These are phyloP conservation scores for Fusarium circinatum DNA, from an alignment of 2,329 filamentous ascomycete genomes.

Conservation along the genomic window DNA sequence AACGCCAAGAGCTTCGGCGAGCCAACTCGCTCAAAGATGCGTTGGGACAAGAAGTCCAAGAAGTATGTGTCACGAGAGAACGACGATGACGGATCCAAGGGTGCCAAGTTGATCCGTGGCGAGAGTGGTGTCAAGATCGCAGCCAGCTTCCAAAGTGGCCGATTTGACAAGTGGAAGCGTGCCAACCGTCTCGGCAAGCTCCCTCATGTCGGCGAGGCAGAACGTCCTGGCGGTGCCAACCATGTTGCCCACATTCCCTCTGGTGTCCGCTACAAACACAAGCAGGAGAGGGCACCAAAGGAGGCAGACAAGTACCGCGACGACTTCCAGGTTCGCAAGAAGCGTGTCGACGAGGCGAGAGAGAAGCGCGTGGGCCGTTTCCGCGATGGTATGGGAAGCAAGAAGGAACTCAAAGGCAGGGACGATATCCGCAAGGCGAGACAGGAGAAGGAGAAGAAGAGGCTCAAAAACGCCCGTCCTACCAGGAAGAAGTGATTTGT, in stretches of 20 bases:
- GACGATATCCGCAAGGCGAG: slow-evolving; percentile 88
- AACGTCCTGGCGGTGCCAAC: slow-evolving; percentile 57
- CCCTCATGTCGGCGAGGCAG: slow-evolving; percentile 84
- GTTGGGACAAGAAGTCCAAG: slow-evolving; percentile 96
- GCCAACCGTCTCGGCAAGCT: slow-evolving; percentile 82
- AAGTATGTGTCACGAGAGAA: slow-evolving; percentile 94
- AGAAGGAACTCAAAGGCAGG: slow-evolving; percentile 79
- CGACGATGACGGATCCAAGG: slow-evolving; percentile 90
- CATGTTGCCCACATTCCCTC: slow-evolving; percentile 43
- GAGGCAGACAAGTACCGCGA: slow-evolving; percentile 91
- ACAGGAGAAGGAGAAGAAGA: slow-evolving; percentile 78
- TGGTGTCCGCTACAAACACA: slow-evolving; percentile 79
- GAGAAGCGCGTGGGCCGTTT: slow-evolving; percentile 83
- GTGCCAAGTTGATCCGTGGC: slow-evolving; percentile 78
- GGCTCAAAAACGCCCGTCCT: slow-evolving; percentile 89
- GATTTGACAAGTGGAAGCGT: slow-evolving; percentile 93
- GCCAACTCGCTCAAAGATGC: slow-evolving; percentile 78
- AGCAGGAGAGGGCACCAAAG: slow-evolving; percentile 88
- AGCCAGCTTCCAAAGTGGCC: slow-evolving; percentile 89
- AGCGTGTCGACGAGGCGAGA: slow-evolving; percentile 86
- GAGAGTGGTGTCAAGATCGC: slow-evolving; percentile 97
- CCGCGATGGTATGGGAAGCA: slow-evolving; percentile 78
- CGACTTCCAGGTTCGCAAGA: slow-evolving; percentile 91
- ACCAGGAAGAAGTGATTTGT: slow-evolving; percentile 62
- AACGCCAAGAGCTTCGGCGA: slow-evolving; percentile 81